Percentiles rank a stretch among this genome's conserved stretches.
Evolutionary conservation across 805 yeast species (phyloP).

Genomic region (Candida chilensis): DNA sequence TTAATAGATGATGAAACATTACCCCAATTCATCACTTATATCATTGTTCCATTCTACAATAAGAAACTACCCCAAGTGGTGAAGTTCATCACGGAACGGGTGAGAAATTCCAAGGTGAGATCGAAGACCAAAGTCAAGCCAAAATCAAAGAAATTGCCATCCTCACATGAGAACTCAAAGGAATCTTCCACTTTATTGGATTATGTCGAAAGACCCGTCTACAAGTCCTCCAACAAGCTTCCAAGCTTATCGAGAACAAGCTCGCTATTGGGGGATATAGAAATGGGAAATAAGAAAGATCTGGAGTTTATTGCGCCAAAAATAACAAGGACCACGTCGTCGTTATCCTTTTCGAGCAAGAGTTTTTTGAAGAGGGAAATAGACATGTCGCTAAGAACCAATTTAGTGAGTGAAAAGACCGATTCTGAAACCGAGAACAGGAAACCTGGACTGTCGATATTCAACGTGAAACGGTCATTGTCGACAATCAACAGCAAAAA

Average conservation of each 20-base stretch:
- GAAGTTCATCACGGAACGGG: slow-evolving; percentile 18
- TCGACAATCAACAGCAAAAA: no score
- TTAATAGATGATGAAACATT: slow-evolving; percentile 17
- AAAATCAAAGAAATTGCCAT: slow-evolving; percentile 3
- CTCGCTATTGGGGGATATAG: not conserved
- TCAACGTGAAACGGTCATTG: no score
- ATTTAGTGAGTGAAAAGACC: no score
- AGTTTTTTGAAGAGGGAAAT: slow-evolving; percentile 1
- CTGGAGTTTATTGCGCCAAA: no score
- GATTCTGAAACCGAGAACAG: no score
- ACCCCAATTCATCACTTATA: slow-evolving; percentile 26
- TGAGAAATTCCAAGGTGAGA: slow-evolving; percentile 24
- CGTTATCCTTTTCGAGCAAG: not conserved
- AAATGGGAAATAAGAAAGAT: no score
- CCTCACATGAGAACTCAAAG: not conserved
- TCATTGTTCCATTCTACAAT: slow-evolving; percentile 28
- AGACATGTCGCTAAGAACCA: no score
- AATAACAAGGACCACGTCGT: no score
- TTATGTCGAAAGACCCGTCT: not conserved
- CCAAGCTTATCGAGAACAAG: no score
- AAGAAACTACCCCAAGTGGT: slow-evolving; percentile 20
- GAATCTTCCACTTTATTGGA: not conserved
- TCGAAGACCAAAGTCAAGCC: slow-evolving; percentile 1
- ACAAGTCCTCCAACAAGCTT: not conserved
- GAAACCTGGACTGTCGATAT: no score